Base-by-base conservation (phyloP, 1,139 yeast genomes). In the Meyerozyma elateridarum region DNA sequence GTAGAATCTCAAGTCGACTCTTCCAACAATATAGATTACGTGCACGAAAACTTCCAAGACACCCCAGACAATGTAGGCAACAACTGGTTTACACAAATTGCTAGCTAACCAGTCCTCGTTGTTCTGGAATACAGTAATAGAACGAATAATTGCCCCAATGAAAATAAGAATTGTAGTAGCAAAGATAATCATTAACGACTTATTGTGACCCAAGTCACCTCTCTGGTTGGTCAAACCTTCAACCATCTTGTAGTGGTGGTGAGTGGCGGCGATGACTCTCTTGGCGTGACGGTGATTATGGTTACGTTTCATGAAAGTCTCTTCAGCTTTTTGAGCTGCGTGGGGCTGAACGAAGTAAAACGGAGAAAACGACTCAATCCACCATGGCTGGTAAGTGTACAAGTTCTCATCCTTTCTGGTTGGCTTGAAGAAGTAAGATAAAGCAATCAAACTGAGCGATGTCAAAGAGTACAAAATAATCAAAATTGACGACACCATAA, bases 341-440 rank as follows among this genome's bases (percentile, higher is more conserved):
- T 54, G 51, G 27, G 54, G 54, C 40, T 53, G 48, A 15, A 64
- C 71, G 45, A 62, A 66, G 42, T 66, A 65, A 30, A 61, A 57
- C n/a, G 70, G 66, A 25, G 54, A 46, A 44, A 66, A 66, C 12
- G 64, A 56, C 44, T 64, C 70, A 39, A 66, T 56, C 72, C 72
- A 66, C 72, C 72, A 65, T 19, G 72, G 70, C 41, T 66, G 72
- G 41, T 62, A 65, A 8, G 70, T 64, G 47, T 63, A 64, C 37
- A 63, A 54, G 35, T 54, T 56, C 40, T 64, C 70, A 49, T 65
- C 72, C 42, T 64, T 64, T 32, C 48, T 41, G 31, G 69, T 59
- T 21, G 72, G 70, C 29, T 64, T 62, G 42, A 65, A 61, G 45
- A 64, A 59, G 39, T 61, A 64, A 2, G 70, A 60, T 45, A 64